These are phyloP conservation scores for Hymenochaete sp. DNA, from an alignment of 1,284 basidiomycete species.

Conservation along the genomic window DNA sequence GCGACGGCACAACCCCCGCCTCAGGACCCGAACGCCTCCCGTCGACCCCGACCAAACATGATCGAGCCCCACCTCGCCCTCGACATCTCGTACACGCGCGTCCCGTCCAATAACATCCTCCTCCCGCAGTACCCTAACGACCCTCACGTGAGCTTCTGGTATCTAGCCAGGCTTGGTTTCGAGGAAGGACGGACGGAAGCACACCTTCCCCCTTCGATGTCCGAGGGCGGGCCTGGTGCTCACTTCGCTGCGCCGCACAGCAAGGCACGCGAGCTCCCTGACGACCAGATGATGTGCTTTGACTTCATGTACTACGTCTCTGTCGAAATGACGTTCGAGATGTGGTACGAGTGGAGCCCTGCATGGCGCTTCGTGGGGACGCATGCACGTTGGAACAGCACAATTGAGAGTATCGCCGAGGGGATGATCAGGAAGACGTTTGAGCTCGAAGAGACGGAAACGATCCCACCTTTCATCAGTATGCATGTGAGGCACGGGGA, in stretches of 20 bases:
- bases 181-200: constrained; percentile 30
- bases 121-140: constrained; percentile 32
- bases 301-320: constrained; percentile 47
- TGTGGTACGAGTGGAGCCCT: constrained; percentile 37
- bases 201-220: constrained; percentile 25
- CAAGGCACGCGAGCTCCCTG: constrained; percentile 33
- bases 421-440: constrained; percentile 36
- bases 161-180: constrained; percentile 37
- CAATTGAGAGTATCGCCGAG: constrained; percentile 32
- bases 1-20: constrained; percentile 9
- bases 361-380: constrained; percentile 41
- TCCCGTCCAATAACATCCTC: constrained; percentile 36
- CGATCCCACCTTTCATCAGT: constrained; percentile 45
- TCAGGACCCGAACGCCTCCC: constrained; percentile 26
- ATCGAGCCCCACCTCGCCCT: constrained; percentile 40
- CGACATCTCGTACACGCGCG: constrained; percentile 42
- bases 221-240: too few relatives aligned
- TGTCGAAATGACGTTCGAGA: constrained; percentile 34
- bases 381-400: constrained; percentile 37
- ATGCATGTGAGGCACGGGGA: constrained; percentile 59
- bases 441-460: constrained; percentile 27
- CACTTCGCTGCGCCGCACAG: constrained; percentile 25
- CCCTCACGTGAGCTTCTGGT: constrained; percentile 38
- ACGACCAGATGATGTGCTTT: constrained; percentile 45
- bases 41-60: constrained; percentile 37